Percentiles rank a stretch among this genome's conserved stretches.
Evolutionary conservation across 179 eudicot species (phyloP).

Genomic region (Heliamphora pulchella): DNA sequence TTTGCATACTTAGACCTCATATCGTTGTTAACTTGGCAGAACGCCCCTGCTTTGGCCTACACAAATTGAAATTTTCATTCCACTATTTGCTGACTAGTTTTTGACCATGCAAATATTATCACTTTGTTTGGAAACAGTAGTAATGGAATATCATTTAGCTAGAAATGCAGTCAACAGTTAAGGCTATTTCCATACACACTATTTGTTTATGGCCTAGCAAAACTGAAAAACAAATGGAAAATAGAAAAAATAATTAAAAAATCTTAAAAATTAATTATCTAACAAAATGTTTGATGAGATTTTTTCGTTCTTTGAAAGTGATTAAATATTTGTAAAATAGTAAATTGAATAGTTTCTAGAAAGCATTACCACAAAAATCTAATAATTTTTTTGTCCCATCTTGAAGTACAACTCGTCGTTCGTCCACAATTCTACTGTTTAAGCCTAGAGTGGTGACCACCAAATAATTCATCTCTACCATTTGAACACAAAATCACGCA

Average conservation of each 20-base stretch:
- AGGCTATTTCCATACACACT: background rate
- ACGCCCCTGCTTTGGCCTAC: background rate
- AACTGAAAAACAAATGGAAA: background rate
- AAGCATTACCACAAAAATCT: background rate
- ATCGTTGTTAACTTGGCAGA: background rate
- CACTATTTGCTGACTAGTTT: background rate
- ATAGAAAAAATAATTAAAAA: too few species aligned
- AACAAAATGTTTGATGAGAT: background rate
- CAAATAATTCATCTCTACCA: too few species aligned
- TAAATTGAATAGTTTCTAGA: background rate
- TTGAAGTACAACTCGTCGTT: background rate
- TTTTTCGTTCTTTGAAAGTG: background rate
- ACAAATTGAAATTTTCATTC: background rate
- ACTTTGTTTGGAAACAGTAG: background rate
- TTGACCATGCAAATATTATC: background rate
- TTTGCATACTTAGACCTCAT: too few species aligned
- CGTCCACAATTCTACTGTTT: background rate
- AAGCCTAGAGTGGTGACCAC: background rate
- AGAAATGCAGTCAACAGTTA: background rate
- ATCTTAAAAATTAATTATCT: too few species aligned
- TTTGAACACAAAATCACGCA: background rate
- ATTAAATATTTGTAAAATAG: background rate
- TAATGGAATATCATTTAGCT: background rate
- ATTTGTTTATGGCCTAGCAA: background rate
- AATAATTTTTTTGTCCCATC: background rate